phyloP scores from a whole-genome alignment of 176 grass and related monocot species.

The Lolium multiflorum region DNA sequence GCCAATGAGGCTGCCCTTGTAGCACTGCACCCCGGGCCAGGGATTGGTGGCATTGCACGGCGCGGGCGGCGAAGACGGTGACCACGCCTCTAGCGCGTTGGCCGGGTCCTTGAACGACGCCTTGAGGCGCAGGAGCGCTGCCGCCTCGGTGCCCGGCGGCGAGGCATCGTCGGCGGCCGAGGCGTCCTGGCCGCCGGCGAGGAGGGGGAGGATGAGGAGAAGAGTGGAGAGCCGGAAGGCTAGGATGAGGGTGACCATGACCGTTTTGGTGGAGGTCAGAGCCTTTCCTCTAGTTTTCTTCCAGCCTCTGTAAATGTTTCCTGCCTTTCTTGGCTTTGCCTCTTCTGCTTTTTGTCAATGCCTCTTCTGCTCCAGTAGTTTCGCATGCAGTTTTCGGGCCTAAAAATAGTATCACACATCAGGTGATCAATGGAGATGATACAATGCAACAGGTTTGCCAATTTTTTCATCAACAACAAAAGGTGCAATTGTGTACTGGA shows the following conservation, averaged over 20 bases:
- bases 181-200: too few relatives aligned
- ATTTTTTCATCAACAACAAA: background rate
- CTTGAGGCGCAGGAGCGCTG: conserved; percentile 66
- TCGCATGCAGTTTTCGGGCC: conserved; percentile 17
- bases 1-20: conserved; percentile 51
- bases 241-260: conserved; percentile 59
- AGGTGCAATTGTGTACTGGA: background rate
- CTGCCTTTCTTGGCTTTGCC: conserved; percentile 41
- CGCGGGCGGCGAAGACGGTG: conserved; percentile 20
- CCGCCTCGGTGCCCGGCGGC: conserved; percentile 29
- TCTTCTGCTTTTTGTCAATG: conserved; percentile 46
- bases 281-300: conserved; percentile 56
- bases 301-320: conserved; percentile 49
- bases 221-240: conserved; percentile 50
- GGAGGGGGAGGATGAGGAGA: conserved; percentile 11
- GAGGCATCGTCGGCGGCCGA: background rate
- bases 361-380: conserved; percentile 54
- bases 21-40: conserved; percentile 73
- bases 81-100: conserved; percentile 38
- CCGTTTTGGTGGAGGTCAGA: conserved; percentile 44
- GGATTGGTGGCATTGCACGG: conserved; percentile 35
- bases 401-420: conserved; percentile 45
- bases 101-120: conserved; percentile 51
- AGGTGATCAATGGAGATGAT: conserved; percentile 32
- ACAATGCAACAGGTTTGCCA: background rate